These are phyloP conservation scores for Zymoseptoria crescenta DNA, from an alignment of 2,329 filamentous ascomycete genomes.

Conservation along the genomic window DNA sequence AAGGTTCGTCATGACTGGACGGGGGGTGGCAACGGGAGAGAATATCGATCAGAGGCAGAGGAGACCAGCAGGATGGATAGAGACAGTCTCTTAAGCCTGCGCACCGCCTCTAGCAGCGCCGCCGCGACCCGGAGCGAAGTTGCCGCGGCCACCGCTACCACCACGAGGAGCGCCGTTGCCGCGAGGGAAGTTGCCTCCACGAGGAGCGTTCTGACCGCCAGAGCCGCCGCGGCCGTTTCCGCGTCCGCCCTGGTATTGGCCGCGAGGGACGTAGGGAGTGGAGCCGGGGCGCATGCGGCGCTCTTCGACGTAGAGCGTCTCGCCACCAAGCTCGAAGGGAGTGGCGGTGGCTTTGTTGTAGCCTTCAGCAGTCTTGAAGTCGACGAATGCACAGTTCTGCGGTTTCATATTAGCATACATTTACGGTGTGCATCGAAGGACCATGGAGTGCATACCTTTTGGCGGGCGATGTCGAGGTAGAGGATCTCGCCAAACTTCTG, in stretches of 20 bases:
- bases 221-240: constrained; percentile 47
- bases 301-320: constrained; percentile 80
- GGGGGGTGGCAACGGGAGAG: background rate
- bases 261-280: constrained; percentile 32
- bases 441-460: constrained; percentile 57
- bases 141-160: constrained; percentile 2
- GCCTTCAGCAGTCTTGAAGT: constrained; percentile 72
- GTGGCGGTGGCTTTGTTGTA: constrained; percentile 75
- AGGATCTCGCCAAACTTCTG: constrained; percentile 59
- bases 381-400: constrained; percentile 94
- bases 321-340: constrained; percentile 74
- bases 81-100: background rate
- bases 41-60: background rate
- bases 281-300: constrained; percentile 55
- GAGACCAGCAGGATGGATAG: background rate
- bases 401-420: constrained; percentile 3
- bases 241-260: constrained; percentile 33
- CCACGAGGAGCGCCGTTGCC: constrained; percentile 3
- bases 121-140: constrained; percentile 3
- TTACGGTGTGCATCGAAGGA: background rate
- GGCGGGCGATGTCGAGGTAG: constrained; percentile 57
- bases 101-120: constrained; percentile 5
- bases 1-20: background rate
- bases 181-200: constrained; percentile 10
- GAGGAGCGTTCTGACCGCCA: constrained; percentile 13